A percentile compares a stretch with the other conserved stretches of the same genome.
phyloP scores from a whole-genome alignment of 192 early-diverging fungal species.

The Funneliformis mosseae region DNA sequence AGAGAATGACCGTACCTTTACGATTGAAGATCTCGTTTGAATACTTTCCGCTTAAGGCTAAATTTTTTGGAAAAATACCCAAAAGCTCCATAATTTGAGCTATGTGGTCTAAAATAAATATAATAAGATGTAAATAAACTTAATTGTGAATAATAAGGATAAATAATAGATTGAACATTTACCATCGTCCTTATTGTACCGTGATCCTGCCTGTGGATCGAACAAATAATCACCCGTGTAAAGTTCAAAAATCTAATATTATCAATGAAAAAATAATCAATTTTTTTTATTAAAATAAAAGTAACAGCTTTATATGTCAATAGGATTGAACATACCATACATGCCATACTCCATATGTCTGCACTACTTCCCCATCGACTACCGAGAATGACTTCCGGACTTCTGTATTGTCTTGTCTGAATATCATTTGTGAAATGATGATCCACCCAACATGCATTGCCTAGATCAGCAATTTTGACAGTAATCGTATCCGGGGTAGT shows the following conservation, averaged over 20 bases:
- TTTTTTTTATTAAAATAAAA: background rate
- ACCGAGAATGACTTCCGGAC: slow-evolving; percentile 93
- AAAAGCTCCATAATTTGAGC: slow-evolving; percentile 96
- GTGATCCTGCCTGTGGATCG: slow-evolving; percentile 82
- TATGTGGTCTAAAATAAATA: slow-evolving; percentile 78
- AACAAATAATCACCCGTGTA: slow-evolving; percentile 94
- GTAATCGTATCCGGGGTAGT: slow-evolving; percentile 43
- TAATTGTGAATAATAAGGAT: background rate
- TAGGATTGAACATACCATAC: slow-evolving; percentile 60
- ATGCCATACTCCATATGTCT: slow-evolving; percentile 94
- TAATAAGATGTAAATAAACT: background rate
- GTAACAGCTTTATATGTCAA: background rate
- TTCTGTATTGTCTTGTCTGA: slow-evolving; percentile 96
- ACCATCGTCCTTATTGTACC: slow-evolving; percentile 93
- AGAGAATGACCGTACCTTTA: slow-evolving; percentile 35
- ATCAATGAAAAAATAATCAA: background rate
- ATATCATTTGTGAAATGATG: slow-evolving; percentile 96
- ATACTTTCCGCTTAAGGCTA: slow-evolving; percentile 84
- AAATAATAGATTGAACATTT: slow-evolving; percentile 20
- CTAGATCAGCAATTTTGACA: slow-evolving; percentile 96
- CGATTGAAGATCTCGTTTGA: slow-evolving; percentile 87
- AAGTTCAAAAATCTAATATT: slow-evolving; percentile 76
- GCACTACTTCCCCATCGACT: slow-evolving; percentile 81
- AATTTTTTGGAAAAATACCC: slow-evolving; percentile 77
- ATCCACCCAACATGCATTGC: slow-evolving; percentile 95